Conservation (phyloP, 164 flowering plant genomes). For the Sedum album region DNA sequence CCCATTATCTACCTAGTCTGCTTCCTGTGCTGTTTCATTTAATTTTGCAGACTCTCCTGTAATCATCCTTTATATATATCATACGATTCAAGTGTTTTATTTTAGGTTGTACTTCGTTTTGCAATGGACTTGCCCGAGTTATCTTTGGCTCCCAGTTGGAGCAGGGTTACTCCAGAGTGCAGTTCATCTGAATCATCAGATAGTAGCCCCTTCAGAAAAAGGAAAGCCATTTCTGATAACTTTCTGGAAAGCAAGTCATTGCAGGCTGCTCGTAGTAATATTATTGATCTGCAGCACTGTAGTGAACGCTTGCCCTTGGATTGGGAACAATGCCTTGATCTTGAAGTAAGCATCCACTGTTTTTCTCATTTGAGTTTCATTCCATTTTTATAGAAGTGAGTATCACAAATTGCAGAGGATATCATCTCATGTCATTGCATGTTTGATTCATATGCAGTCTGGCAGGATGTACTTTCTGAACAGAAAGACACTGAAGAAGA, state of each 20-base stretch:
- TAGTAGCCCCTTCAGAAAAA: slow-evolving; percentile 30
- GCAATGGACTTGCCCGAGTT: slow-evolving; percentile 29
- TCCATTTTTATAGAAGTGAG: background rate
- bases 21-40: background rate
- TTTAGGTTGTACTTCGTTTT: background rate
- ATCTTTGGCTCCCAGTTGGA: slow-evolving; percentile 30
- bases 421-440: background rate
- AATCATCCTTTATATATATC: background rate
- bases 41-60: background rate
- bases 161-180: slow-evolving; percentile 7
- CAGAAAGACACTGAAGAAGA: slow-evolving; percentile 47
- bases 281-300: slow-evolving; percentile 41
- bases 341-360: slow-evolving; percentile 27
- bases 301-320: slow-evolving; percentile 44
- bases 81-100: background rate
- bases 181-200: slow-evolving; percentile 24
- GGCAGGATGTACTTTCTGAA: slow-evolving; percentile 59
- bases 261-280: slow-evolving; percentile 11
- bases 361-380: background rate
- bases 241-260: slow-evolving; percentile 9
- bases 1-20: slow-evolving; percentile 14
- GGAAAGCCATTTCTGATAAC: slow-evolving; percentile 36
- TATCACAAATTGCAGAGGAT: background rate
- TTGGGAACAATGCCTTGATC: slow-evolving; percentile 71
- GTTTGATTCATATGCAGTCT: slow-evolving; percentile 28